Base-by-base conservation (phyloP, 805 yeast genomes). In the Yarrowia sp. region DNA sequence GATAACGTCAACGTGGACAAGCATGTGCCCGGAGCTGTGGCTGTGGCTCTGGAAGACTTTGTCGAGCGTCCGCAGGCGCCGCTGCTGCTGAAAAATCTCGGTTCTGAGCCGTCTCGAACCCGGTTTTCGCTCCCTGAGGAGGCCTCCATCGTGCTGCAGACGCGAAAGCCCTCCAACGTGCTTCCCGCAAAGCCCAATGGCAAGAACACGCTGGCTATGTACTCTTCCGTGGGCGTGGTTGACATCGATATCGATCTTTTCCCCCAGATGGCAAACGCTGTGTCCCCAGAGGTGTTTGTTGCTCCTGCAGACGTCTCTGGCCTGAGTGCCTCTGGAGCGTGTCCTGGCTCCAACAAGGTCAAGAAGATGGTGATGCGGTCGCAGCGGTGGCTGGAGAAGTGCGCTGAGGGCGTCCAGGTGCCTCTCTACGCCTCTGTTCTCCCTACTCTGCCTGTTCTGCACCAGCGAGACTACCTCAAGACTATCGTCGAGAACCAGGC, bases 21-120 rank as follows among this genome's bases (percentile, higher is more conserved):
- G 10, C 62, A 64, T 19, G 62, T 62, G 21, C 62, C 68, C 13
- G 68, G 72, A 1, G 72, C 66, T 1, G 67, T 69, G 6, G 66
- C 65, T 27, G 65, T 76, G 10, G 72, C 68, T 13, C 70, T 74
- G 12, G 80, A 77, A 62, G 78, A 77, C 56, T 72, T 76, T 62
- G 62, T 72, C 55, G 79, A 76, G 47, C 67, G 51, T 68, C 66
- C 58, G 41, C 71, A 66, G 19, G 60, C 36, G 1, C 44, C 61
- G 3, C 2, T 36, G 25, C 36, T 55, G 16, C 36, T 55, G 25
- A 55, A 36, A 25, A 21, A 38, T 36, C 27, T 36, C 12, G 19
- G 41, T 1, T 29, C n/a, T 2, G 47, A 55, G 35, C 47, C 47
- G 2, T 36, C 61, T 5, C 19, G 47, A 27, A 16, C 22, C 32